phyloP scores from a whole-genome alignment of 768 basidiomycete genomes.

The Rhizopogon rudus region DNA sequence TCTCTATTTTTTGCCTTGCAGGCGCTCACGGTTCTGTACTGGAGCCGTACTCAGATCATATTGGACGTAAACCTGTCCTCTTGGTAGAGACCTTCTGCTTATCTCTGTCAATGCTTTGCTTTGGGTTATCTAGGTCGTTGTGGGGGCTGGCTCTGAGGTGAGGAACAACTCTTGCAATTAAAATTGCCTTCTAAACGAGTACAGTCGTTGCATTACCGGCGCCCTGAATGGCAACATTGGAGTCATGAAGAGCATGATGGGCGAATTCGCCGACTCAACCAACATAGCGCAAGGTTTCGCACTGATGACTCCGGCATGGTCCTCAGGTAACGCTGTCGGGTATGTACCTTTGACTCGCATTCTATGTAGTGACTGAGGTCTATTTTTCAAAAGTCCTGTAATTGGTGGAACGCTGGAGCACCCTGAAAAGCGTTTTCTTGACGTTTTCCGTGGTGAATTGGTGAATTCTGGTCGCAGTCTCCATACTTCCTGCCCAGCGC shows the following conservation, averaged over 20 bases:
- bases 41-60: slow-evolving; percentile 41
- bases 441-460: slow-evolving; percentile 39
- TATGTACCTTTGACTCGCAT: slow-evolving; percentile 15
- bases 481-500: slow-evolving; percentile 47
- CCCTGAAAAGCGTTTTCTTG: slow-evolving; percentile 54
- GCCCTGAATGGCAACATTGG: too few species aligned
- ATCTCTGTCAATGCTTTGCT: slow-evolving; percentile 11
- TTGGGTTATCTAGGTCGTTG: too few species aligned
- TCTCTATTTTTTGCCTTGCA: slow-evolving; percentile 45
- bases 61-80: slow-evolving; percentile 48
- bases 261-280: too few species aligned
- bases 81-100: slow-evolving; percentile 35
- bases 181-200: too few species aligned
- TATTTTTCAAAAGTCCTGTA: slow-evolving; percentile 37
- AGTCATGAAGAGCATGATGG: too few species aligned
- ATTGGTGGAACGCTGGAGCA: slow-evolving; percentile 53
- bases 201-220: too few species aligned
- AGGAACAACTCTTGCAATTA: too few species aligned
- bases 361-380: slow-evolving; percentile 22
- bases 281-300: slow-evolving; percentile 43
- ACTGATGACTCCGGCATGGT: slow-evolving; percentile 31
- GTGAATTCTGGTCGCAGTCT: slow-evolving; percentile 48
- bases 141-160: too few species aligned
- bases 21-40: slow-evolving; percentile 41
- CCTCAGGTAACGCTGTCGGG: slow-evolving; percentile 29